These are phyloP conservation scores for Scedosporium boydii DNA, from an alignment of 2,329 filamentous ascomycete species.

Conservation along the genomic window DNA sequence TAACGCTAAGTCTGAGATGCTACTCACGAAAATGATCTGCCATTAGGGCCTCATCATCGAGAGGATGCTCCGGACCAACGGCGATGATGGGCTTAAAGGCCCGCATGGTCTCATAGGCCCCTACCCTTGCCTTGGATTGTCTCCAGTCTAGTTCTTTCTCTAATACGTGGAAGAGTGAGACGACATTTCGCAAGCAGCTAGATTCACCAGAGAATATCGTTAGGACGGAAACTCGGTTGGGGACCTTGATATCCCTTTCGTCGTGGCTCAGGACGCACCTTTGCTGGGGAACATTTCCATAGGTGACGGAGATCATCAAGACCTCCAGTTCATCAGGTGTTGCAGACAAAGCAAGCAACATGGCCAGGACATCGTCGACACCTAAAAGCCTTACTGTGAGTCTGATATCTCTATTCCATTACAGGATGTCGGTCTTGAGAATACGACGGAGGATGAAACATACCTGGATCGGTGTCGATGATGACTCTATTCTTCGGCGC, in stretches of 20 bases:
- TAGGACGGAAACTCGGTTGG: background rate
- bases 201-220: too few species aligned
- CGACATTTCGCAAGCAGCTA: conserved; percentile 74
- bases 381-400: conserved; percentile 33
- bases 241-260: background rate
- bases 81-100: conserved; percentile 74
- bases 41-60: conserved; percentile 73
- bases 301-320: conserved; percentile 77
- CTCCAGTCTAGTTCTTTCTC: conserved; percentile 86
- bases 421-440: background rate
- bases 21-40: conserved; percentile 79
- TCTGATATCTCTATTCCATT: background rate
- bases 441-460: background rate
- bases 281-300: conserved; percentile 83
- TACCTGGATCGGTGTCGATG: conserved; percentile 90
- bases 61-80: conserved; percentile 73
- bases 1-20: background rate
- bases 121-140: conserved; percentile 51
- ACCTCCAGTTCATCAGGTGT: conserved; percentile 79
- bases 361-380: conserved; percentile 82
- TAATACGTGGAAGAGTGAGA: conserved; percentile 84
- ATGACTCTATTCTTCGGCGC: conserved; percentile 64
- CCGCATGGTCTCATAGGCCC: conserved; percentile 65
- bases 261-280: conserved; percentile 40
- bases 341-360: conserved; percentile 77